Evolutionary conservation across 1,139 yeast genomes (phyloP).

Genomic region (Candida dubliniensis): DNA sequence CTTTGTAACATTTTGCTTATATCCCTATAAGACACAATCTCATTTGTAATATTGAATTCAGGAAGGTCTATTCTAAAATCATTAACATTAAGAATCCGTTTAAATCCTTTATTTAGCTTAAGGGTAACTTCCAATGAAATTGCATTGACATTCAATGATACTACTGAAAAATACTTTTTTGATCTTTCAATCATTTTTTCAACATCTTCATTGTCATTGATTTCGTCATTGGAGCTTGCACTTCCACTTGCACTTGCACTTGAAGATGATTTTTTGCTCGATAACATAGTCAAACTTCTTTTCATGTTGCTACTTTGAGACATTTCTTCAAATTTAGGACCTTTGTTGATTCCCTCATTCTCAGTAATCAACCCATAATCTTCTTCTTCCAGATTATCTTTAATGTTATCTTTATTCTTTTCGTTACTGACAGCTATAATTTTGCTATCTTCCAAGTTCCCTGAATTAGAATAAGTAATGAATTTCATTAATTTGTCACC

Average conservation of each 20-base stretch:
- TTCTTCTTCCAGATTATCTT: slow-evolving; percentile 10
- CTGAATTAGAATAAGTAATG: slow-evolving; percentile 49
- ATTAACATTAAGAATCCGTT: slow-evolving; percentile 59
- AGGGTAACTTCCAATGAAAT: slow-evolving; percentile 56
- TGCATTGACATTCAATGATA: slow-evolving; percentile 46
- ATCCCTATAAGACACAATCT: slow-evolving; percentile 55
- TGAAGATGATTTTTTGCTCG: slow-evolving; percentile 6
- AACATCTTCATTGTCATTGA: slow-evolving; percentile 33
- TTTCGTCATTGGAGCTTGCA: background rate
- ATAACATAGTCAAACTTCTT: slow-evolving; percentile 9
- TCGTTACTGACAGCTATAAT: slow-evolving; percentile 18
- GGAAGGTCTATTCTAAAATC: slow-evolving; percentile 59
- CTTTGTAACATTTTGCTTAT: slow-evolving; percentile 53
- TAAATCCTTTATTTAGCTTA: slow-evolving; percentile 54
- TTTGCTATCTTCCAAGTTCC: slow-evolving; percentile 32
- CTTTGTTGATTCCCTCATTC: slow-evolving; percentile 15
- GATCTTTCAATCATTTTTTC: slow-evolving; percentile 62
- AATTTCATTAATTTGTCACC: slow-evolving; percentile 57
- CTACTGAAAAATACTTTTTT: slow-evolving; percentile 55
- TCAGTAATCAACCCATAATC: slow-evolving; percentile 18
- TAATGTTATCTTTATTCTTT: slow-evolving; percentile 13
- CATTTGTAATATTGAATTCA: slow-evolving; percentile 44
- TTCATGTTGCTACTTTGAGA: slow-evolving; percentile 7
- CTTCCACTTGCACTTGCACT: background rate
- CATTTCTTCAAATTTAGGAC: slow-evolving; percentile 9